Base-by-base conservation (phyloP, 345 rosid genomes). In the Linum usitatissimum region DNA sequence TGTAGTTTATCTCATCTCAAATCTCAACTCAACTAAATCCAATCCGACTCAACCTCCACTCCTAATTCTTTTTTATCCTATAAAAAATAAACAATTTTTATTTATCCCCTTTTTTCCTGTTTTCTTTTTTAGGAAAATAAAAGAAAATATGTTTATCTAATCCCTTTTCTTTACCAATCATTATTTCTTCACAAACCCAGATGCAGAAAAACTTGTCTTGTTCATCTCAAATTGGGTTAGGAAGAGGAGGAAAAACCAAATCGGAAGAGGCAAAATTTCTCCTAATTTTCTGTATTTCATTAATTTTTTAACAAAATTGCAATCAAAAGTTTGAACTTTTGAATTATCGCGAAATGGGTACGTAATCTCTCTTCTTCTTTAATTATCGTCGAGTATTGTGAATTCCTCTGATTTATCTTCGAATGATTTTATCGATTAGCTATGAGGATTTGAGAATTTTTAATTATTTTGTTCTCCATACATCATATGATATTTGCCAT, bases 331-430 rank as follows among this genome's bases (percentile, higher is more conserved):
- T 65, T 64, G 40, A 40, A 51, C 53, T 65, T 8, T 55, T 66
- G 14, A n/a, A 31, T 60, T 36, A 9, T 57, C 62, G 42, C 48
- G 55, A 36, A 48, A 78, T 78, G 74, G 70, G 74, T 70, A 23
- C 28, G 28, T 23, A 62, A n/a, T 49, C 59, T 56, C 53, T 66
- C 67, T 42, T 68, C 38, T 75, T 61, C 14, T 34, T 61, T 15
- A 10, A 48, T 53, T 18, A 53, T 30, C 6, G 30, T 54, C 28
- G 28, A 23, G 28, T 23, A 23, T 23, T 23, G 1, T 23, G 28
- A 17, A 62, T 53, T 42, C 28, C 56, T 15, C 65, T 62, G 3
- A 34, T 53, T 23, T 0, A 18, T 9, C 8, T 12, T 18, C 0
- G 53, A 49, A 20, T 53, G 23, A 39, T 56, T 54, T 34, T 17